Conservation (phyloP, 345 rosid genomes). For the Leavenworthia alabamica region DNA sequence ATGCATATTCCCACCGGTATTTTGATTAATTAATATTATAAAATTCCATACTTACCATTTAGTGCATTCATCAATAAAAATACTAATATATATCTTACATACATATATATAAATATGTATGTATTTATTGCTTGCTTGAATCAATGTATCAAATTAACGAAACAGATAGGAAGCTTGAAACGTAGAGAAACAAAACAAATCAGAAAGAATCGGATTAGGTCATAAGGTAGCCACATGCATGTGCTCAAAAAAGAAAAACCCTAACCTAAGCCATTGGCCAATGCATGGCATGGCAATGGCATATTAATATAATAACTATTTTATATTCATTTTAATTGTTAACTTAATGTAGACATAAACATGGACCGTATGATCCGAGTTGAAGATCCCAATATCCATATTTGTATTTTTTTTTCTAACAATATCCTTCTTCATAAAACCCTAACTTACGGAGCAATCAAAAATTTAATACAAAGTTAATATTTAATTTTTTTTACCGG, state of each 20-base stretch:
- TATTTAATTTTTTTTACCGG: conserved; percentile 12
- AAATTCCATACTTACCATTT: neutral
- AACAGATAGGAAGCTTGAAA: conserved; percentile 29
- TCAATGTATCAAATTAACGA: conserved; percentile 24
- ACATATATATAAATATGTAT: neutral
- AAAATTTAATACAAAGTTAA: conserved; percentile 19
- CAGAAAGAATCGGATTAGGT: conserved; percentile 17
- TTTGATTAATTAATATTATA: neutral
- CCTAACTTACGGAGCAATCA: conserved; percentile 27
- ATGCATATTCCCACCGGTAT: no score
- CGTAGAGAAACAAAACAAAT: conserved; percentile 21
- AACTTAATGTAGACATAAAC: conserved; percentile 15
- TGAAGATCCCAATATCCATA: conserved; percentile 30
- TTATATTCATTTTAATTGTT: neutral
- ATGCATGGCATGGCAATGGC: conserved; percentile 30
- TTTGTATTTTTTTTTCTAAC: conserved; percentile 9
- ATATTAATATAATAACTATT: conserved; percentile 14
- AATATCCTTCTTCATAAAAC: neutral
- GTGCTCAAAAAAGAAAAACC: neutral
- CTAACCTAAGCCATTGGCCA: conserved; percentile 22
- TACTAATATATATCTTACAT: no score
- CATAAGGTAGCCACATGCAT: conserved; percentile 26
- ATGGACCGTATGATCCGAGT: conserved; percentile 27
- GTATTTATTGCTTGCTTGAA: conserved; percentile 22
- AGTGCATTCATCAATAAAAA: neutral